These are phyloP conservation scores for Aspergillus sclerotiicarbonarius DNA, from an alignment of 495 filamentous ascomycete species.

Conservation along the genomic window DNA sequence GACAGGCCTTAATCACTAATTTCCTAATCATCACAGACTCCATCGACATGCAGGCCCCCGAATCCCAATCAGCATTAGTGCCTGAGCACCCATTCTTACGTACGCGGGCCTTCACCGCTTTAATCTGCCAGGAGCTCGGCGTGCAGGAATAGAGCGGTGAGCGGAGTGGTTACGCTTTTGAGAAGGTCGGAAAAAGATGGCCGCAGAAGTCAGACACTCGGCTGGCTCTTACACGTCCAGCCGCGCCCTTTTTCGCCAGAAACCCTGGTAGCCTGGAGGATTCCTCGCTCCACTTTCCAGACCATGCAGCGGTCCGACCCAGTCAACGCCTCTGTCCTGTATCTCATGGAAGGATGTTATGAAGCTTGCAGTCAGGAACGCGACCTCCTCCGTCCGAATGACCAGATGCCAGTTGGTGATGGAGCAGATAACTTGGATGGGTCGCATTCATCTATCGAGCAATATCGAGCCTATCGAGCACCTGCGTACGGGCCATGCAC, in stretches of 20 bases:
- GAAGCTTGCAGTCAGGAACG: conserved; percentile 4
- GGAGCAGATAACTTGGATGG: no score
- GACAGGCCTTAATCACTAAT: no score
- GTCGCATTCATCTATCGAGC: not conserved
- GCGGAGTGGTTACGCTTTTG: conserved; percentile 13
- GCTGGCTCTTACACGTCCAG: conserved; percentile 19
- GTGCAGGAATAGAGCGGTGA: conserved; percentile 17
- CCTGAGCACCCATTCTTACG: conserved; percentile 3
- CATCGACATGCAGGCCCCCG: not conserved
- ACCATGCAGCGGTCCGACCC: conserved; percentile 32
- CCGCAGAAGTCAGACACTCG: not conserved
- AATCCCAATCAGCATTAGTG: not conserved
- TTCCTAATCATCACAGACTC: not conserved
- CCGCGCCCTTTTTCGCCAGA: conserved; percentile 14
- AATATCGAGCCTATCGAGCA: conserved; percentile 3
- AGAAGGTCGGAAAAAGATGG: not conserved
- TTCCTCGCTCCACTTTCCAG: conserved; percentile 25
- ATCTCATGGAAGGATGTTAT: not conserved
- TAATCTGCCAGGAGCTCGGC: conserved; percentile 16
- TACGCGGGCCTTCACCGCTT: conserved; percentile 24
- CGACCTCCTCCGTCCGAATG: not conserved
- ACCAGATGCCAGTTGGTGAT: not conserved
- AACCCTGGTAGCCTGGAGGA: conserved; percentile 11
- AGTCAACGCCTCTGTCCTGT: conserved; percentile 13
- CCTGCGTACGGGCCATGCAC: conserved; percentile 11